A percentile compares a stretch with the other conserved stretches of the same genome.
phyloP scores from a whole-genome alignment of 805 yeast genomes.

The Candida xiaguanensis region DNA sequence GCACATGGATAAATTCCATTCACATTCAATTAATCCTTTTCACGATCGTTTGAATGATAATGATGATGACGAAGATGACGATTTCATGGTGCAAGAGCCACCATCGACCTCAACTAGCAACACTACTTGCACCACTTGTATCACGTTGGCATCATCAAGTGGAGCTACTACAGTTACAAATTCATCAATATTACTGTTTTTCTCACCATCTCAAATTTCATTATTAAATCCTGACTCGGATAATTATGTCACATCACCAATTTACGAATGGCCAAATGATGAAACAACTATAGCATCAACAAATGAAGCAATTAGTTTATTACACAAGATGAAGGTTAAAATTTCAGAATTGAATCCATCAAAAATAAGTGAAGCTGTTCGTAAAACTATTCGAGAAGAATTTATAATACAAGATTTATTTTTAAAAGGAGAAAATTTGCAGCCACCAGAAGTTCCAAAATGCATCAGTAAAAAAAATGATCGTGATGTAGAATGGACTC shows the following conservation, averaged over 20 bases:
- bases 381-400: slow-evolving; percentile 13
- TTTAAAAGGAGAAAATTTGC: slow-evolving; percentile 6
- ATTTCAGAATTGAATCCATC: slow-evolving; percentile 9
- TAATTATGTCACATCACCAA: slow-evolving; percentile 8
- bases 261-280: slow-evolving; percentile 12
- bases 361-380: slow-evolving; percentile 9
- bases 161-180: slow-evolving; percentile 1
- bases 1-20: slow-evolving; percentile 6
- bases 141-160: neutral
- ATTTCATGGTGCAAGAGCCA: slow-evolving; percentile 2
- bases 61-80: slow-evolving; percentile 3
- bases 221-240: neutral
- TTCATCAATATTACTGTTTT: slow-evolving; percentile 7
- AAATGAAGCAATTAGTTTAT: slow-evolving; percentile 5
- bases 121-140: slow-evolving; percentile 1
- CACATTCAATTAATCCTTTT: slow-evolving; percentile 1
- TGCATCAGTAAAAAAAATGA: slow-evolving; percentile 7
- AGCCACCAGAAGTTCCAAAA: slow-evolving; percentile 8
- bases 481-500: slow-evolving; percentile 24
- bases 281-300: slow-evolving; percentile 6
- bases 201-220: slow-evolving; percentile 4
- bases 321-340: slow-evolving; percentile 6
- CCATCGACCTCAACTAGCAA: neutral
- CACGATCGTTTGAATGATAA: neutral
- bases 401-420: slow-evolving; percentile 11